phyloP scores from a whole-genome alignment of 345 rosid genomes.

The Aethionema arabicum region DNA sequence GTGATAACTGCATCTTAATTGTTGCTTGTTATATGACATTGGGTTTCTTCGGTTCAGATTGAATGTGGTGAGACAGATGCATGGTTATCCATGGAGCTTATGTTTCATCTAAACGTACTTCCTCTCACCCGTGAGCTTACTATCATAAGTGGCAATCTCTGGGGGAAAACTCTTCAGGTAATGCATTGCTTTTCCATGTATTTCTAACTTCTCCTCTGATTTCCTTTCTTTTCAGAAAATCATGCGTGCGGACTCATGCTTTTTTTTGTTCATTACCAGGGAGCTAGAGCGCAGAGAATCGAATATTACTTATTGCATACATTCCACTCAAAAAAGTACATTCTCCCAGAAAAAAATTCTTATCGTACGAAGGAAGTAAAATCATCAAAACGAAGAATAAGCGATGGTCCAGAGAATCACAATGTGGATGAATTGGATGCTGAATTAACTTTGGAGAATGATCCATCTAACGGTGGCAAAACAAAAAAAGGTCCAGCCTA shows the following conservation, averaged over 20 bases:
- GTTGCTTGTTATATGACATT: conserved; percentile 15
- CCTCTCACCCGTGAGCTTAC: conserved; percentile 99
- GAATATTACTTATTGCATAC: conserved; percentile 93
- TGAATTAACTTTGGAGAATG: conserved; percentile 50
- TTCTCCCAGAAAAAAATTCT: conserved; percentile 85
- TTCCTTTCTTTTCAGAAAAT: background rate
- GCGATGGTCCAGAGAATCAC: conserved; percentile 46
- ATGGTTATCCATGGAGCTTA: conserved; percentile 97
- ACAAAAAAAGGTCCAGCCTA: conserved; percentile 89
- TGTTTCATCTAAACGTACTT: conserved; percentile 94
- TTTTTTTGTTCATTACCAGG: conserved; percentile 48
- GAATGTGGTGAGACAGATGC: conserved; percentile 98
- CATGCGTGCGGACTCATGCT: conserved; percentile 12
- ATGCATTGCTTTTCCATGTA: conserved; percentile 31
- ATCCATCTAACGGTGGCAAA: conserved; percentile 46
- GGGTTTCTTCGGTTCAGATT: conserved; percentile 52
- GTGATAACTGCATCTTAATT: conserved; percentile 18
- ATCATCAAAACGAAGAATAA: conserved; percentile 53
- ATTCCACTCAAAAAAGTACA: conserved; percentile 83
- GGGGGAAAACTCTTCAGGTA: conserved; percentile 98
- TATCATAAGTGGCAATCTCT: conserved; percentile 95
- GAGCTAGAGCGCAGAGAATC: conserved; percentile 97
- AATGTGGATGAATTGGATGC: conserved; percentile 49
- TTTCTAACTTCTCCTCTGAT: conserved; percentile 2
- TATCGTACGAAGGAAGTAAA: conserved; percentile 55